These are phyloP conservation scores for Erythrophleum ivorense DNA, from an alignment of 331 rosid genomes.

Conservation along the genomic window DNA sequence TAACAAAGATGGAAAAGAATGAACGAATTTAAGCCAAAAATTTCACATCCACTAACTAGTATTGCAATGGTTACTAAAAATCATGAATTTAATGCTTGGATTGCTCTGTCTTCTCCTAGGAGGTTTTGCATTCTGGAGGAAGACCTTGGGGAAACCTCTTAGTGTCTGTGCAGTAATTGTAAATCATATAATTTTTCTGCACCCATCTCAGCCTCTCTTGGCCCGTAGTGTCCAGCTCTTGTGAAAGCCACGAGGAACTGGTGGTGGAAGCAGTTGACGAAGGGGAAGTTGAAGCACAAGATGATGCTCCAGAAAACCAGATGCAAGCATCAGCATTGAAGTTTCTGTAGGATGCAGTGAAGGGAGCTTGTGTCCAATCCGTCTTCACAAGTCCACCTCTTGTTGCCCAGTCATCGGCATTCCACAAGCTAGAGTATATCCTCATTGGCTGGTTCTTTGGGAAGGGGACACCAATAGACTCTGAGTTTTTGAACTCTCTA, in stretches of 20 bases:
- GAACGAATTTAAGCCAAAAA: constrained; percentile 41
- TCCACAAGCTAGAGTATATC: constrained; percentile 52
- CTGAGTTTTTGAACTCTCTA: constrained; percentile 58
- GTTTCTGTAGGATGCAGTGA: constrained; percentile 49
- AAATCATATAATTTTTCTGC: constrained; percentile 65
- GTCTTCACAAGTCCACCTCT: constrained; percentile 57
- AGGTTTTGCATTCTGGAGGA: constrained; percentile 55
- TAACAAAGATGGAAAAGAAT: constrained; percentile 33
- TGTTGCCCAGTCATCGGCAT: constrained; percentile 60
- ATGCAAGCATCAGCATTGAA: constrained; percentile 48
- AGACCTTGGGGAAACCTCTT: constrained; percentile 59
- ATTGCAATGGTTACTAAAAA: background rate
- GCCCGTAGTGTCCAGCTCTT: constrained; percentile 48
- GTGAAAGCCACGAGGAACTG: constrained; percentile 47
- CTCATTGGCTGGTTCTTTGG: constrained; percentile 53
- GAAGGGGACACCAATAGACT: constrained; percentile 45
- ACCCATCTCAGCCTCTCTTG: constrained; percentile 56
- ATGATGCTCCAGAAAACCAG: constrained; percentile 46
- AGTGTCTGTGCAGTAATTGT: constrained; percentile 58
- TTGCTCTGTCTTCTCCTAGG: constrained; percentile 10
- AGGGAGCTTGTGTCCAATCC: constrained; percentile 54
- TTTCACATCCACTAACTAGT: constrained; percentile 17
- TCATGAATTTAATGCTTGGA: background rate
- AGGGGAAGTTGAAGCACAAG: constrained; percentile 38
- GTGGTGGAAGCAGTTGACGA: constrained; percentile 1